phyloP scores from a whole-genome alignment of 1,139 yeast genomes.

The Taphrina wiesneri region DNA sequence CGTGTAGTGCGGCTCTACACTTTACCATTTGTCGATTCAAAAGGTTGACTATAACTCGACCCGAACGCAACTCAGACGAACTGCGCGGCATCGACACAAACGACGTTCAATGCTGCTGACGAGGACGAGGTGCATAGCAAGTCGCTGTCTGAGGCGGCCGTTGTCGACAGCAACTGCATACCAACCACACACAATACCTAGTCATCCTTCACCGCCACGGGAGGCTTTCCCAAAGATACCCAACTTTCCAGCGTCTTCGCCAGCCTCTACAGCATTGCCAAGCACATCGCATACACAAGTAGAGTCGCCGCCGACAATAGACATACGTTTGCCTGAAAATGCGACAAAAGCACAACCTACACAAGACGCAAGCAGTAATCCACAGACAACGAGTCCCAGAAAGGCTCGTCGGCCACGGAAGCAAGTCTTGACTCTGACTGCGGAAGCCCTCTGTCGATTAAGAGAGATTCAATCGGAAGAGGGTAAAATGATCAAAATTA shows the following conservation, averaged over 20 bases:
- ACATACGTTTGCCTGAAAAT: neutral
- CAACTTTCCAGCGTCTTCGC: neutral
- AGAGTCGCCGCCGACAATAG: slow-evolving; percentile 11
- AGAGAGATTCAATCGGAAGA: slow-evolving; percentile 20
- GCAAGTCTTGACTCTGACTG: slow-evolving; percentile 30
- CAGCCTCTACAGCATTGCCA: slow-evolving; percentile 8
- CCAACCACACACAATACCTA: slow-evolving; percentile 8
- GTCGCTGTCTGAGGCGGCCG: neutral
- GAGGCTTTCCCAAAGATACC: slow-evolving; percentile 20
- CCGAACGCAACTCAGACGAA: too few species aligned
- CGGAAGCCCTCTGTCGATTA: slow-evolving; percentile 13
- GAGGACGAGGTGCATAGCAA: neutral
- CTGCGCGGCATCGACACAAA: too few species aligned
- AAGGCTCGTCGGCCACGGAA: slow-evolving; percentile 31
- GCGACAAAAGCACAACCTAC: neutral
- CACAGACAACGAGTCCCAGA: neutral
- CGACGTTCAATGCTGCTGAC: neutral
- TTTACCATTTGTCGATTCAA: too few species aligned
- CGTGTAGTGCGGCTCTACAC: too few species aligned
- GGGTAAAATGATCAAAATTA: slow-evolving; percentile 73
- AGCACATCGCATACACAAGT: neutral
- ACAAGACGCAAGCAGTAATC: neutral
- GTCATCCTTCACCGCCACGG: slow-evolving; percentile 16
- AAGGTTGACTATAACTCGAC: too few species aligned
- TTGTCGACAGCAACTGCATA: slow-evolving; percentile 19